These are phyloP conservation scores for Mycena latifolia DNA, from an alignment of 768 basidiomycete genomes.

Conservation along the genomic window DNA sequence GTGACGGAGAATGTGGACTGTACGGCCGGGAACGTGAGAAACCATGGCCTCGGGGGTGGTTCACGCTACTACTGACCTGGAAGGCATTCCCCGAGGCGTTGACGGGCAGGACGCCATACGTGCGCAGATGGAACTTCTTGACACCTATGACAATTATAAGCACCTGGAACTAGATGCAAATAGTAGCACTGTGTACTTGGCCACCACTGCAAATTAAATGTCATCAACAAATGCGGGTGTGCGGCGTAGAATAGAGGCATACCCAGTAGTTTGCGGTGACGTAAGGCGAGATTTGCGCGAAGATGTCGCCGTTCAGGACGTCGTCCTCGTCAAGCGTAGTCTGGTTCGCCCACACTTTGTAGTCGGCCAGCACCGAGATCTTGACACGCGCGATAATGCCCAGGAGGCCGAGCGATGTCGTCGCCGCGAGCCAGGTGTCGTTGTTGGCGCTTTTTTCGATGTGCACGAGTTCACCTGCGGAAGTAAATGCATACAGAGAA, in stretches of 20 bases:
- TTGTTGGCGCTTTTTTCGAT: slow-evolving; percentile 45
- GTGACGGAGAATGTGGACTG: slow-evolving; percentile 53
- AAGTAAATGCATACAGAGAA: not conserved
- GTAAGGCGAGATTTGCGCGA: slow-evolving; percentile 47
- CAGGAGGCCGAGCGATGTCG: slow-evolving; percentile 52
- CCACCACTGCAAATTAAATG: slow-evolving; percentile 47
- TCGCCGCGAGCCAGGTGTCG: slow-evolving; percentile 53
- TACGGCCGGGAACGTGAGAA: too few relatives aligned
- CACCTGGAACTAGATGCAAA: too few relatives aligned
- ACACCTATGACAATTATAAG: slow-evolving; percentile 35
- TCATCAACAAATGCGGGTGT: not conserved
- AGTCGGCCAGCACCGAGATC: slow-evolving; percentile 47
- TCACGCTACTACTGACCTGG: slow-evolving; percentile 49
- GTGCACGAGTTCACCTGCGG: slow-evolving; percentile 48
- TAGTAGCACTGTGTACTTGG: slow-evolving; percentile 32
- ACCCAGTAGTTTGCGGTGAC: slow-evolving; percentile 57
- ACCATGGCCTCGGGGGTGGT: too few relatives aligned
- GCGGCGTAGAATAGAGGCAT: slow-evolving; percentile 6
- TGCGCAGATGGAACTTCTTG: slow-evolving; percentile 53
- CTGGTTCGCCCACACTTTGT: slow-evolving; percentile 53
- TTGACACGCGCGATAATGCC: slow-evolving; percentile 50
- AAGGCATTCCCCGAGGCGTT: slow-evolving; percentile 46
- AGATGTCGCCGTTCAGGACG: slow-evolving; percentile 49
- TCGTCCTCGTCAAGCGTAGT: slow-evolving; percentile 47
- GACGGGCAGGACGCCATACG: slow-evolving; percentile 49